Conservation (phyloP, 2,329 filamentous ascomycete species). For the Colletotrichum acutatum region DNA sequence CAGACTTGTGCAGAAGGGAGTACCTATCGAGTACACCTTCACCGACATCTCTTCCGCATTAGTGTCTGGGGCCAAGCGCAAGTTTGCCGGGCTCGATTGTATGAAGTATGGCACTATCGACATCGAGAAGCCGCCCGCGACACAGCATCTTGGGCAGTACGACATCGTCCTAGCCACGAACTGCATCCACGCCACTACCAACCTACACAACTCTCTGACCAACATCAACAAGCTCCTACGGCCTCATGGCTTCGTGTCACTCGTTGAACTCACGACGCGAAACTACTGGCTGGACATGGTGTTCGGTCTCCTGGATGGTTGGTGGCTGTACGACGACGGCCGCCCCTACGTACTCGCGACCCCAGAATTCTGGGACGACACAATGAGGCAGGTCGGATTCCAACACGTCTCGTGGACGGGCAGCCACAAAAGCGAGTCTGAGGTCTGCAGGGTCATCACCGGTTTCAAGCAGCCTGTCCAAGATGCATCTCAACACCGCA, state of each 20-base stretch:
- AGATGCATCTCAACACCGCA: too few relatives aligned
- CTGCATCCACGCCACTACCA: conserved; percentile 3
- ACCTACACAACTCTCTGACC: neutral
- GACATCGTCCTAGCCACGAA: conserved; percentile 1
- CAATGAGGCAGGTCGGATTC: neutral
- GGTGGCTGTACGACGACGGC: neutral
- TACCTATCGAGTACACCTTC: neutral
- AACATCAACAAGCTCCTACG: neutral
- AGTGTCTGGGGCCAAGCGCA: neutral
- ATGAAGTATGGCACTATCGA: neutral
- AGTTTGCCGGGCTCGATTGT: neutral
- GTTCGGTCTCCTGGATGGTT: neutral
- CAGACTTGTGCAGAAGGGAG: neutral
- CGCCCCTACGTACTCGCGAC: neutral
- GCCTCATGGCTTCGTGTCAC: neutral
- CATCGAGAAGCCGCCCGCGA: conserved; percentile 8
- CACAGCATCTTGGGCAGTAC: neutral
- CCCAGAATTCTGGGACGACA: neutral
- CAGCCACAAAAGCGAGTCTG: too few relatives aligned
- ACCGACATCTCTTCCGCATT: neutral
- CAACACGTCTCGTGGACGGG: neutral
- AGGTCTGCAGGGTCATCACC: too few relatives aligned
- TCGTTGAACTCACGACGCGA: neutral
- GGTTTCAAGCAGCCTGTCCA: too few relatives aligned
- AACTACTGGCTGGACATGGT: neutral